A percentile compares a stretch with the other conserved stretches of the same genome.
Evolutionary conservation across 176 grass and related monocot species (phyloP).

Genomic region (Eleusine indica): DNA sequence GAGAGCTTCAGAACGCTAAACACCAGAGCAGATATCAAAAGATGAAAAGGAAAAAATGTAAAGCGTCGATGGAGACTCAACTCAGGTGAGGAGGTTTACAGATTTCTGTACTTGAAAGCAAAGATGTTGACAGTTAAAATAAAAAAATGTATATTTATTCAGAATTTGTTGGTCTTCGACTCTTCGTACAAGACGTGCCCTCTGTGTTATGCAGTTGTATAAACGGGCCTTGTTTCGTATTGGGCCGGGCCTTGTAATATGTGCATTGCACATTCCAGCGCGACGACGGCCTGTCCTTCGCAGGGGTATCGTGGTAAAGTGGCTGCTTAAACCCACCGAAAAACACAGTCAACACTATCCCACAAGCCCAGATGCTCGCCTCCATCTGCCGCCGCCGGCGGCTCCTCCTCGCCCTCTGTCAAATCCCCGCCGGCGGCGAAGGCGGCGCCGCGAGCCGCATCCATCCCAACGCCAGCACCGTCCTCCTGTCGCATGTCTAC

Average conservation of each 20-base stretch:
- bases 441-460: not conserved
- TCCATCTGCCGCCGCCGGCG: constrained; percentile 30
- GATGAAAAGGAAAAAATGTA: too few relatives aligned
- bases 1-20: too few relatives aligned
- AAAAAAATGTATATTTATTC: not conserved
- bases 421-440: not conserved
- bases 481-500: not conserved
- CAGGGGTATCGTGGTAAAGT: not conserved
- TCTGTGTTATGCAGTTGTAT: too few relatives aligned
- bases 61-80: not conserved
- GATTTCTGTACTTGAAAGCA: too few relatives aligned
- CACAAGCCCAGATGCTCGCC: constrained; percentile 21
- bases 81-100: too few relatives aligned
- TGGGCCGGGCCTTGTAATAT: not conserved
- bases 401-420: not conserved
- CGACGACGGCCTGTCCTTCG: not conserved
- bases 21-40: too few relatives aligned
- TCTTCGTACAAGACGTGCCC: not conserved
- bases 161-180: not conserved
- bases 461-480: not conserved
- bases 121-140: too few relatives aligned
- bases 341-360: not conserved
- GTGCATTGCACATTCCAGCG: not conserved
- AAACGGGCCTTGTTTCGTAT: not conserved
- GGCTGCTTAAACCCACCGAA: not conserved